These are phyloP conservation scores for Hemileia vastatrix DNA, from an alignment of 1,284 basidiomycete species.

Conservation along the genomic window DNA sequence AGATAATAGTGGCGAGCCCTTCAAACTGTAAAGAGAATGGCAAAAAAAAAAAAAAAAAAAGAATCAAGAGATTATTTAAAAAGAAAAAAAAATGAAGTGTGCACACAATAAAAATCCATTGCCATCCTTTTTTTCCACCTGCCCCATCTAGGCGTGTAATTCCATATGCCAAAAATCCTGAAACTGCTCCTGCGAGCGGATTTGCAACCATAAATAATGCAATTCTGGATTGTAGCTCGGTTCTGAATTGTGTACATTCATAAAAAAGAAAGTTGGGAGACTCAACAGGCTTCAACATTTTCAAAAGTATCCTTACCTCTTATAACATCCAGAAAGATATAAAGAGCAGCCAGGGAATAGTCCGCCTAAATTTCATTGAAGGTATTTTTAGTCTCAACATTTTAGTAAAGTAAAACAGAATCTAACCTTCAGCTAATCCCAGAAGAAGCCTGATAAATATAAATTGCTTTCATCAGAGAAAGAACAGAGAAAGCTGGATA, in stretches of 20 bases:
- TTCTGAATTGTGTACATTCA: neutral
- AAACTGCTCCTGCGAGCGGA: slow-evolving; percentile 17
- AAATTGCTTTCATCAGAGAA: neutral
- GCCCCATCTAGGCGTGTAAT: slow-evolving; percentile 11
- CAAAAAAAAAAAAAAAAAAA: too few relatives aligned
- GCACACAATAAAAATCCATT: slow-evolving; percentile 22
- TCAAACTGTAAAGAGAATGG: too few relatives aligned
- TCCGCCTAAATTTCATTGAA: neutral
- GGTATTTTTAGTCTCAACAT: too few relatives aligned
- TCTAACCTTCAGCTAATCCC: slow-evolving; percentile 13
- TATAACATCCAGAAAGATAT: neutral
- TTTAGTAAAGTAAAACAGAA: too few relatives aligned
- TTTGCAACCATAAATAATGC: slow-evolving; percentile 13
- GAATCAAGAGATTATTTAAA: too few relatives aligned
- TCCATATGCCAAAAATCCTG: slow-evolving; percentile 19
- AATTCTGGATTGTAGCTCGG: slow-evolving; percentile 18
- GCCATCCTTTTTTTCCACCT: slow-evolving; percentile 7
- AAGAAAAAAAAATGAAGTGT: too few relatives aligned
- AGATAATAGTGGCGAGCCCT: slow-evolving; percentile 10
- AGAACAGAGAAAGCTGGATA: too few relatives aligned
- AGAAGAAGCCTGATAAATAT: neutral
- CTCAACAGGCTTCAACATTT: slow-evolving; percentile 3
- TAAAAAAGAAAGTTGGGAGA: slow-evolving; percentile 12
- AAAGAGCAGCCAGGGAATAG: neutral
- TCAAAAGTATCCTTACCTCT: neutral